A percentile compares a stretch with the other conserved stretches of the same genome.
Evolutionary conservation across 345 rosid genomes (phyloP).

Genomic region (Eucalyptus shirleyi): DNA sequence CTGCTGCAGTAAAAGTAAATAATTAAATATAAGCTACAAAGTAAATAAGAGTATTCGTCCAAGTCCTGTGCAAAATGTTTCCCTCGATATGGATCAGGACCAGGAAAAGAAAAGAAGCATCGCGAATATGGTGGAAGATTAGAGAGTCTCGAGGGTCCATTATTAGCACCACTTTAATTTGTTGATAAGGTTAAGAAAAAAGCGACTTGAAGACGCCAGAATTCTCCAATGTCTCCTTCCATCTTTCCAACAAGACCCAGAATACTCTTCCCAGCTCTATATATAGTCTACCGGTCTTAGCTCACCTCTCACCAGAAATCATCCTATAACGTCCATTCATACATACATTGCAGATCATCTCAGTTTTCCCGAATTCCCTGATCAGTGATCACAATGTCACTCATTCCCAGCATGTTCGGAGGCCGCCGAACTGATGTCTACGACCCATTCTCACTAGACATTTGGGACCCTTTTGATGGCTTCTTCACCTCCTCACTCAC

Average conservation of each 20-base stretch:
- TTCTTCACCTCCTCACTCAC: neutral
- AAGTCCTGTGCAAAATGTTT: neutral
- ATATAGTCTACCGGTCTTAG: neutral
- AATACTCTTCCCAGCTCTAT: neutral
- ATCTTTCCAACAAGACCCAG: neutral
- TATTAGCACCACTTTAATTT: neutral
- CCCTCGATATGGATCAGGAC: neutral
- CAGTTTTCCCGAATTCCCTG: neutral
- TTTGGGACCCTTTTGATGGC: constrained; percentile 12
- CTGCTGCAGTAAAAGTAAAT: neutral
- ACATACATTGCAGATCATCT: neutral
- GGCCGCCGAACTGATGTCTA: constrained; percentile 4
- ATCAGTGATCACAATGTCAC: neutral
- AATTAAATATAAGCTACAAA: neutral
- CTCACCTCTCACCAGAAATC: neutral
- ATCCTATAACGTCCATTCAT: neutral
- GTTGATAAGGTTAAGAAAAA: neutral
- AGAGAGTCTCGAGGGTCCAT: neutral
- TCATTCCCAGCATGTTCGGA: neutral
- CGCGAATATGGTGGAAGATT: neutral
- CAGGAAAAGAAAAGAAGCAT: neutral
- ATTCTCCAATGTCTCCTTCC: neutral
- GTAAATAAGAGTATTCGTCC: neutral
- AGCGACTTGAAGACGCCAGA: neutral
- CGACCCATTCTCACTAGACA: constrained; percentile 16